A percentile compares a stretch with the other conserved stretches of the same genome.
Conservation (phyloP, 1,139 yeast genomes). For the Hyphopichia fennica region DNA sequence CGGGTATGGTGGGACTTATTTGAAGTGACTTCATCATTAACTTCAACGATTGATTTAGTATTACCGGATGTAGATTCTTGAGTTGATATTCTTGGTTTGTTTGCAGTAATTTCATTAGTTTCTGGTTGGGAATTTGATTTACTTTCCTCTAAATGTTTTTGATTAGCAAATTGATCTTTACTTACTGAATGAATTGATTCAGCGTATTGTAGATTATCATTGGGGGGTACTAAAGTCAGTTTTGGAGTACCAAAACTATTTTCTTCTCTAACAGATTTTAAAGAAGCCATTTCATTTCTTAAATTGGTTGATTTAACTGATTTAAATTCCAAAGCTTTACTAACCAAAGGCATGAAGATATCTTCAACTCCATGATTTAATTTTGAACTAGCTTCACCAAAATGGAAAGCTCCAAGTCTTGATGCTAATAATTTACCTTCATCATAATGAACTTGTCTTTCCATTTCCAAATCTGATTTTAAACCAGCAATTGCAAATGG, state of each 20-base stretch:
- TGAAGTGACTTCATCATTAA: too few species aligned
- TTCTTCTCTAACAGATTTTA: constrained; percentile 10
- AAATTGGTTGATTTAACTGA: neutral
- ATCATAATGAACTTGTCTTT: constrained; percentile 26
- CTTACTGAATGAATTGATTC: neutral
- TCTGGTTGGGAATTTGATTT: neutral
- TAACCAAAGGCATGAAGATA: constrained; percentile 29
- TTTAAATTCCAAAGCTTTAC: constrained; percentile 6
- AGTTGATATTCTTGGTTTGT: too few species aligned
- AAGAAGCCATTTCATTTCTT: constrained; percentile 6
- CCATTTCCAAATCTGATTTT: constrained; percentile 26
- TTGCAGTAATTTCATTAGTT: too few species aligned
- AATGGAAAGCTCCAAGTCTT: constrained; percentile 26
- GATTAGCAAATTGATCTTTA: neutral
- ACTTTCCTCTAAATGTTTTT: neutral
- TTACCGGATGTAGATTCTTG: too few species aligned
- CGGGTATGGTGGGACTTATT: neutral
- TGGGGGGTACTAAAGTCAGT: neutral
- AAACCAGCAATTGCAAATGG: constrained; percentile 34
- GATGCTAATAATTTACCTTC: constrained; percentile 31
- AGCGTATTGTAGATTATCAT: neutral
- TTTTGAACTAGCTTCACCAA: constrained; percentile 31
- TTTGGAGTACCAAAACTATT: constrained; percentile 3
- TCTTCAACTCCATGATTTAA: constrained; percentile 22
- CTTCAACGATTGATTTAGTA: too few species aligned